Evolutionary conservation across 2,329 filamentous ascomycete genomes (phyloP).

Genomic region (Beauveria sp.): DNA sequence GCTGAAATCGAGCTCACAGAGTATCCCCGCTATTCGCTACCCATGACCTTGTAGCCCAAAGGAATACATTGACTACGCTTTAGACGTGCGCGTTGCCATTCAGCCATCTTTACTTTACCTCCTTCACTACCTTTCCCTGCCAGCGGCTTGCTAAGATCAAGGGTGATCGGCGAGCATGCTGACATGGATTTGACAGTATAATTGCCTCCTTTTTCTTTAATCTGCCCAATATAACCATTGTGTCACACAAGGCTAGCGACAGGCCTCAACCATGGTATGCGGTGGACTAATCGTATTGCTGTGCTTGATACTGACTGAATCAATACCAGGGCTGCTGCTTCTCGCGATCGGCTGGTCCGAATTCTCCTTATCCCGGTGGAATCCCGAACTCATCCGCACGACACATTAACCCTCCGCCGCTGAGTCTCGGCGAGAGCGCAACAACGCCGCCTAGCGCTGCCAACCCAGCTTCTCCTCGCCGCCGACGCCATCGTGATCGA

Average conservation of each 20-base stretch:
- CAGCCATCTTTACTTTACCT: neutral
- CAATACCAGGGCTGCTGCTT: conserved; percentile 49
- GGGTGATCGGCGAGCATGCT: neutral
- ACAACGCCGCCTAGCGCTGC: conserved; percentile 18
- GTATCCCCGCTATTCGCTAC: neutral
- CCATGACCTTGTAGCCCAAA: neutral
- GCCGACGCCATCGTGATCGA: conserved; percentile 27
- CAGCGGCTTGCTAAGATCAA: neutral
- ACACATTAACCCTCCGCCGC: conserved; percentile 40
- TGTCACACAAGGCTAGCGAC: neutral
- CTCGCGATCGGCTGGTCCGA: conserved; percentile 43
- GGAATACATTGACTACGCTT: neutral
- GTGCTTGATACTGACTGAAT: neutral
- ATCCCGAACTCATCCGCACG: conserved; percentile 42
- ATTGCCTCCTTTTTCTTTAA: neutral
- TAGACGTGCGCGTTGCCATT: neutral
- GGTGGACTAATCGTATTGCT: neutral
- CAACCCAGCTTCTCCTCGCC: conserved; percentile 18
- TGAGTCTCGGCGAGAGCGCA: conserved; percentile 24
- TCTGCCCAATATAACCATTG: neutral
- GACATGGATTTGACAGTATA: neutral
- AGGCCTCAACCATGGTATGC: conserved; percentile 2
- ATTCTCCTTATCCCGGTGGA: conserved; percentile 46
- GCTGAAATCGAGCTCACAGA: neutral
- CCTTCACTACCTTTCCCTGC: neutral